Conservation (phyloP, 2,329 filamentous ascomycete species). For the Coniochaeta sp. region DNA sequence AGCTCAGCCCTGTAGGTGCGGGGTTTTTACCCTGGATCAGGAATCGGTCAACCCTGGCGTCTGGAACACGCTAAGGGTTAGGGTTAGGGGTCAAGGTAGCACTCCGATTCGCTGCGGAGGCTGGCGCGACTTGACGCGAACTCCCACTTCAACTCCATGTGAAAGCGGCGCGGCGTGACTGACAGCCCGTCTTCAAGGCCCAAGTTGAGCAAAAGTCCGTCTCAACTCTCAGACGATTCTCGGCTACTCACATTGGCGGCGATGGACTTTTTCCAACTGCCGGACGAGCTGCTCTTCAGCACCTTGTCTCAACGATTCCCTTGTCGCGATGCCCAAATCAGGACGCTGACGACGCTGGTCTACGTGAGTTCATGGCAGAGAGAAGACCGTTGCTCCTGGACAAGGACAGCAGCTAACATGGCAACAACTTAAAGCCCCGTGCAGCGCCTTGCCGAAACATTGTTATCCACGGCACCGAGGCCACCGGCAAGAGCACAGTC, state of each 20-base stretch:
- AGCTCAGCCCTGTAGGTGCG: background rate
- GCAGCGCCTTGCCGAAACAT: slow-evolving; percentile 67
- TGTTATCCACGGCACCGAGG: slow-evolving; percentile 75
- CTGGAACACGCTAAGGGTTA: background rate
- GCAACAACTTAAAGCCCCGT: slow-evolving; percentile 47
- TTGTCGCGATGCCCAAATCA: slow-evolving; percentile 51
- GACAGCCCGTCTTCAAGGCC: too few species aligned
- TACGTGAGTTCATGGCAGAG: slow-evolving; percentile 28
- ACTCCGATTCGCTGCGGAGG: background rate
- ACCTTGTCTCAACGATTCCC: slow-evolving; percentile 42
- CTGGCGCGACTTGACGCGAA: background rate
- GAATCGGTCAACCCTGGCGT: background rate
- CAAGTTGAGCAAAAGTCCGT: too few species aligned
- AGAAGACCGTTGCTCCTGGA: slow-evolving; percentile 10
- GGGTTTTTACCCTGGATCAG: background rate
- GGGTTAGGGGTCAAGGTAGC: background rate
- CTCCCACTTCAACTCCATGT: too few species aligned
- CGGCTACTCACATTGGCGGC: background rate
- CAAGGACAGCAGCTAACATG: slow-evolving; percentile 9
- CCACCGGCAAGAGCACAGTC: slow-evolving; percentile 78
- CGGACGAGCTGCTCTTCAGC: slow-evolving; percentile 41
- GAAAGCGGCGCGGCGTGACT: too few species aligned
- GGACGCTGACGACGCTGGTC: slow-evolving; percentile 48
- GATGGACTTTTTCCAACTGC: slow-evolving; percentile 41
- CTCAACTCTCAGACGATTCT: background rate